Evolutionary conservation across 306 rosid genomes (phyloP).

Genomic region (Trifolium repens): DNA sequence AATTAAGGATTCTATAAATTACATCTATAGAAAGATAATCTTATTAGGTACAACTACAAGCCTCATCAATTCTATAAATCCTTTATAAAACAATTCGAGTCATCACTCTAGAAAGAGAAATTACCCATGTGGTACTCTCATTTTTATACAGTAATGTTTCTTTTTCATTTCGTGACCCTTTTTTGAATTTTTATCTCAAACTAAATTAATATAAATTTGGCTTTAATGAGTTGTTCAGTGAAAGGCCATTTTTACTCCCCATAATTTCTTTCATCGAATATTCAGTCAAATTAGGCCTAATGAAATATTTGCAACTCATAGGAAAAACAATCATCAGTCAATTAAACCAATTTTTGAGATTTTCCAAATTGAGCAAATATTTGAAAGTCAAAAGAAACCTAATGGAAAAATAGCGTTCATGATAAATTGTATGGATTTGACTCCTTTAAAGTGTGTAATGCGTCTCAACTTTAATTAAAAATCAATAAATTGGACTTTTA

Average conservation of each 20-base stretch:
- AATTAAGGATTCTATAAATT: conserved; percentile 30
- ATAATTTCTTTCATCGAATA: too few relatives aligned
- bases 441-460: neutral
- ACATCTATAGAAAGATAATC: neutral
- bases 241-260: too few relatives aligned
- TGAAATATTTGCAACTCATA: neutral
- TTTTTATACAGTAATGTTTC: neutral
- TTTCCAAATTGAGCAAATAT: neutral
- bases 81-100: neutral
- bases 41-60: neutral
- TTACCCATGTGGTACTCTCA: neutral
- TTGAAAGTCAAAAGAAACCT: neutral
- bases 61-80: neutral
- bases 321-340: neutral
- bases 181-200: neutral
- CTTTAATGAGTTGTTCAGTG: neutral
- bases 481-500: neutral
- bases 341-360: neutral
- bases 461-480: neutral
- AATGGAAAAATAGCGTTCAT: neutral
- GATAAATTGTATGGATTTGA: neutral
- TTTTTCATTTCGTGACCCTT: neutral
- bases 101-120: neutral
- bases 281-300: too few relatives aligned
- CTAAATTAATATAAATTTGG: too few relatives aligned